Base-by-base conservation (phyloP, 2,329 filamentous ascomycete genomes). In the Exophiala viscosa region DNA sequence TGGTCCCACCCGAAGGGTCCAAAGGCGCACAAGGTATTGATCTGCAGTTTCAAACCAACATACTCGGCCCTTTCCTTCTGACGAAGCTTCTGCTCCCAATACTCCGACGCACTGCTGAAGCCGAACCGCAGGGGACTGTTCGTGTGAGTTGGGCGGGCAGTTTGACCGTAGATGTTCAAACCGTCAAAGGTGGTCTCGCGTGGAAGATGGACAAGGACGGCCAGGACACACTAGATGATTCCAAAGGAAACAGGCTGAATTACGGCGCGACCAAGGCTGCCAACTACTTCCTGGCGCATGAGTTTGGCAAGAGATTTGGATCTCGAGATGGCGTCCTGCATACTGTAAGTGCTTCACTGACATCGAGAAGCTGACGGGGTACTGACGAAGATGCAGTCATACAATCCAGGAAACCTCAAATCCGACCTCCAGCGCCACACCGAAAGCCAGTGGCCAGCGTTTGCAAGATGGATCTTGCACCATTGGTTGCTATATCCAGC, bases 401-500 rank as follows among this genome's bases (percentile, higher is more conserved):
- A 72, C 28, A 73, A 76, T 57, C 73, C 73, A 0, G 73, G 73
- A 0, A 69, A 73, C 33, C 66, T 75, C 58, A 62, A 52, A 36
- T 73, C 70, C 6, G 67, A 69, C 20, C 55, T 74, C 11, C 63
- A 68, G 41, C 58, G 69, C 28, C 61, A 71, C 45, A 20, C 55
- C 15, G 3, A 14, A 17, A 5, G 5, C 17, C 39, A 48, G 28
- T 46, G 28, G 13, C 39, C 45, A 11, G 11, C 14, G n/a, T 31
- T 35, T 20, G 17, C 32, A 3, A n/a, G 7, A 3, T 46, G 43
- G 41, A 9, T 48, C 7, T 15, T 57, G 7, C 7, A 39, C 31
- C 40, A 48, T 4, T 9, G 40, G 14, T 7, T 67, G 3, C 61
- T 66, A n/a, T 65, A 69, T 41, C 55, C 61, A 5, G 23, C 64